Percentiles rank a stretch among this genome's conserved stretches.
phyloP scores from a whole-genome alignment of 2,329 filamentous ascomycete species.

The Stachybotrys chartarum region DNA sequence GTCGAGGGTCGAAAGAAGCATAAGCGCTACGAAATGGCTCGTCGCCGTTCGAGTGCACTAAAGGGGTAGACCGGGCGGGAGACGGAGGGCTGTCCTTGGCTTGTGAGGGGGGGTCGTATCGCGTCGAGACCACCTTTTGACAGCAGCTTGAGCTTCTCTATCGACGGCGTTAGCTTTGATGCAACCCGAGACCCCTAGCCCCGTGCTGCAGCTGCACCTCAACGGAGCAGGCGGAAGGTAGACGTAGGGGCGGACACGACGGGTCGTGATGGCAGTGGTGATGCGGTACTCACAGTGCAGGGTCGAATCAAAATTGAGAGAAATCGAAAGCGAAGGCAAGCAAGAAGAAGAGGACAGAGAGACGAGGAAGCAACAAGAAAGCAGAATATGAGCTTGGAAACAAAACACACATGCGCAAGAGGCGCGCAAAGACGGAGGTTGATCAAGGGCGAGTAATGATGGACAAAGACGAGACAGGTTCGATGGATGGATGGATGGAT shows the following conservation, averaged over 20 bases:
- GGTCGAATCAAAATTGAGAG: conserved; percentile 7
- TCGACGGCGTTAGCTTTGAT: too few species aligned
- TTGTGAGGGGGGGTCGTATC: not conserved
- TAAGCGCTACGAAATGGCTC: not conserved
- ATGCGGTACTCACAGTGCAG: too few species aligned
- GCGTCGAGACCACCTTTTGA: not conserved
- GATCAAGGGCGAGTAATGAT: not conserved
- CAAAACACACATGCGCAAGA: not conserved
- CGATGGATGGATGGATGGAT: not conserved
- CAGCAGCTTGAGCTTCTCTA: too few species aligned
- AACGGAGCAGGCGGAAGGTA: too few species aligned
- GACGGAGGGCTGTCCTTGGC: not conserved
- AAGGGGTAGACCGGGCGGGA: not conserved
- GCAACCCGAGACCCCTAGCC: too few species aligned
- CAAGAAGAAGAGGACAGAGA: conserved; percentile 4
- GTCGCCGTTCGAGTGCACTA: not conserved
- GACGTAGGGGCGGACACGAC: too few species aligned
- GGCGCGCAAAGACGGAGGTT: conserved; percentile 1
- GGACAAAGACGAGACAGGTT: not conserved
- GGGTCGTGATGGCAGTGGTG: too few species aligned
- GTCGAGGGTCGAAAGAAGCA: not conserved
- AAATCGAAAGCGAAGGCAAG: conserved; percentile 1
- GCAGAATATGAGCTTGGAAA: conserved; percentile 12
- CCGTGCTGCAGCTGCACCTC: too few species aligned
- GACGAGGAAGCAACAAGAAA: conserved; percentile 5